Evolutionary conservation across 73 alveolate species (phyloP).

Genomic region (Tetrahymena elliotti): DNA sequence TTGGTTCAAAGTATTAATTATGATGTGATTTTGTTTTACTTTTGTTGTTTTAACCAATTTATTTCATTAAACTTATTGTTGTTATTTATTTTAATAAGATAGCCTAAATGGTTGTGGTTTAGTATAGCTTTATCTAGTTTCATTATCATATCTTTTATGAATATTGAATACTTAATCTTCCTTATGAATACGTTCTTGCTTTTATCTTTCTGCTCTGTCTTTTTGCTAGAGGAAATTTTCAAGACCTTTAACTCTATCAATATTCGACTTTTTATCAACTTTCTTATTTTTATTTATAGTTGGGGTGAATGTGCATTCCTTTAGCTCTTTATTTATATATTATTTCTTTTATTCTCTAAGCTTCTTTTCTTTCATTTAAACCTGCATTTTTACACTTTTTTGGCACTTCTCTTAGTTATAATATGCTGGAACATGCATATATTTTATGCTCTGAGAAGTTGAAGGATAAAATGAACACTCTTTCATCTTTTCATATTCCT

Average conservation of each 20-base stretch:
- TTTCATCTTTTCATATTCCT: neutral
- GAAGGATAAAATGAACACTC: neutral
- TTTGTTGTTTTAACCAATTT: neutral
- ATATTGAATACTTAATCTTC: neutral
- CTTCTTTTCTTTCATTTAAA: neutral
- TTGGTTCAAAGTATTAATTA: too few species aligned
- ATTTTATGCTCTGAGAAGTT: neutral
- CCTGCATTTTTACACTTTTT: neutral
- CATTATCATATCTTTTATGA: neutral
- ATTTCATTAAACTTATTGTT: neutral
- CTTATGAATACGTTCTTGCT: neutral
- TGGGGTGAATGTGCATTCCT: neutral
- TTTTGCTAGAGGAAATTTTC: neutral
- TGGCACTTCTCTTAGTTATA: neutral
- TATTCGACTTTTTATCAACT: neutral
- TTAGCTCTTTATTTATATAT: neutral
- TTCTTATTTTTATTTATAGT: neutral
- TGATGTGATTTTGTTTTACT: too few species aligned
- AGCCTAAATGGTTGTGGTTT: neutral
- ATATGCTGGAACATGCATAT: neutral
- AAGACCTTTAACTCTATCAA: neutral
- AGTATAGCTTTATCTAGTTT: neutral
- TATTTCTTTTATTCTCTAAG: neutral
- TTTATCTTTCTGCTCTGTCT: neutral
- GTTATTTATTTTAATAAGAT: neutral